Evolutionary conservation across 2,329 filamentous ascomycete genomes (phyloP), one percentile per base, ranked within the genome.

Genomic region (Cladobotryum protrusum): DNA sequence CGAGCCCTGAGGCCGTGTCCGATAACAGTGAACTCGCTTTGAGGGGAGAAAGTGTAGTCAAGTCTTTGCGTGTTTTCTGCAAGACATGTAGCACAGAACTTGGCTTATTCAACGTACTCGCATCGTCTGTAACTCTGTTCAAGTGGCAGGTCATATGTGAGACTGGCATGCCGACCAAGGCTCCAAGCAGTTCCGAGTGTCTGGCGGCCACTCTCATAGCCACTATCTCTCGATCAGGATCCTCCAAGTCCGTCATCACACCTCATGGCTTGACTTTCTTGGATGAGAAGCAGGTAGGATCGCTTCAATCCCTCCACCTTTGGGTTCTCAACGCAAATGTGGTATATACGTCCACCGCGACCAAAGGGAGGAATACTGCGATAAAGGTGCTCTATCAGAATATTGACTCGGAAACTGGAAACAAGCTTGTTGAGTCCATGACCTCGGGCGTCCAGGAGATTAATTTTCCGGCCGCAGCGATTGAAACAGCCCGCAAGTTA

Each of bases 381-480:
- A 68, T 81, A 54, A 83, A 82, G 57, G 63, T 82, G 13, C 65
- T 83, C 2, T 83, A 75, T 57, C 70, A 67, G 43, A 59, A 67
- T 8, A 67, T 82, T 13, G 55, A 57, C 11, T 61, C 60, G 35
- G 62, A 65, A 1, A 71, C 77, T 50, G 77, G 75, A 0, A 70
- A 78, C 37, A 67, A 65, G 40, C 61, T 81, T 57, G 63, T 77
- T 11, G 77, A 79, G 17, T 72, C 70, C 1, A 64, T 81, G 48
- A 72, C 63, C 52, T 81, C 75, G 15, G 75, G 79, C 47, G 72
- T 86, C 1, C 79, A 84, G 56, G 82, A 84, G 43, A 68, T 84
- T 13, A 70, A 66, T 29, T 64, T 87, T 32, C 80, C 83, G 0
- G 54, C 53, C 1, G 66, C 71, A 4, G 72, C 79, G 4, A 78